phyloP scores from a whole-genome alignment of 371 early-diverging fungal species.

The Sporodiniella umbellata region DNA sequence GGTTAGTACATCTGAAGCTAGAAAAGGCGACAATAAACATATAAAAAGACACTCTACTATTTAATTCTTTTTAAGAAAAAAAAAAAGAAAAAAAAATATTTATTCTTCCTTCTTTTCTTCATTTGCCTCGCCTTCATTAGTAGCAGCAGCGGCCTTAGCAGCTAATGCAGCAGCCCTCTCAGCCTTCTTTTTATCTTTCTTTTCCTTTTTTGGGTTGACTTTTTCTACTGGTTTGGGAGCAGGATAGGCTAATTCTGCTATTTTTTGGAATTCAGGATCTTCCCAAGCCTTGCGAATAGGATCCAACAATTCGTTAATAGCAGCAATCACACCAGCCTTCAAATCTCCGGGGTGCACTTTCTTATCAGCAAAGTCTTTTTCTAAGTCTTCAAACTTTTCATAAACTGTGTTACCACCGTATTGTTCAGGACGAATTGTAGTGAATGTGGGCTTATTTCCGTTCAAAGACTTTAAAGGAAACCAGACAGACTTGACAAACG shows the following conservation, averaged over 20 bases:
- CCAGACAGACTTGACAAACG: constrained; percentile 88
- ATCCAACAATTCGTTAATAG: constrained; percentile 85
- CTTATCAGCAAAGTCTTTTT: constrained; percentile 85
- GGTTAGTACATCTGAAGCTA: too few species aligned
- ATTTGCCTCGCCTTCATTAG: not conserved
- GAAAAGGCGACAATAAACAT: too few species aligned
- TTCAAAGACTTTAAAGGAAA: constrained; percentile 78
- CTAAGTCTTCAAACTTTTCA: constrained; percentile 71
- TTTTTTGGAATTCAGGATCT: constrained; percentile 58
- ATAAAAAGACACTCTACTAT: not conserved
- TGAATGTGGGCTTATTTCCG: constrained; percentile 60
- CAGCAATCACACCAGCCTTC: constrained; percentile 85
- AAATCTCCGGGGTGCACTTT: constrained; percentile 97
- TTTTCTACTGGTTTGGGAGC: constrained; percentile 43
- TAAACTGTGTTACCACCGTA: constrained; percentile 85
- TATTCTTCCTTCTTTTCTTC: constrained; percentile 14
- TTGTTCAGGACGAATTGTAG: constrained; percentile 78
- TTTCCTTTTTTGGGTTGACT: constrained; percentile 46
- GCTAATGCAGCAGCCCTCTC: constrained; percentile 28
- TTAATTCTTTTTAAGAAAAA: not conserved
- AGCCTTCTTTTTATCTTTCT: constrained; percentile 29
- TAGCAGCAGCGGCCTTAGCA: constrained; percentile 21
- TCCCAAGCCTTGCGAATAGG: constrained; percentile 88
- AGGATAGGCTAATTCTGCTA: constrained; percentile 72
- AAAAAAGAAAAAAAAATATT: constrained; percentile 1